Conservation (phyloP, 2,329 filamentous ascomycete species). For the Penicillium sclerotiorum region DNA sequence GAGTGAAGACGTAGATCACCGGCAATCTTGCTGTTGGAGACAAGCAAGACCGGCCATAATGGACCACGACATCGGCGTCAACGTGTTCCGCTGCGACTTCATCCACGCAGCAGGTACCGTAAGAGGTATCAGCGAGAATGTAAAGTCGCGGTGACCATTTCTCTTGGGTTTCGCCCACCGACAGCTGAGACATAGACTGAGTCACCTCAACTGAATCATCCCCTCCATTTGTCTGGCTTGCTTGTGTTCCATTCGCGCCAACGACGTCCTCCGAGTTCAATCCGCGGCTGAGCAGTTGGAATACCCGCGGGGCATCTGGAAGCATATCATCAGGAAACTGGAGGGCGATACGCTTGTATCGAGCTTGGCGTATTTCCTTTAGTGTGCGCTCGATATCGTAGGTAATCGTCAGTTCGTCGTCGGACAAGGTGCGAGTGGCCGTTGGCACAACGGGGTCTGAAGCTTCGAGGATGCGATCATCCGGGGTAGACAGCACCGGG, state of each 20-base stretch:
- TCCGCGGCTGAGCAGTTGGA: slow-evolving; percentile 63
- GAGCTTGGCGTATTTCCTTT: slow-evolving; percentile 69
- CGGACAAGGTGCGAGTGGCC: slow-evolving; percentile 46
- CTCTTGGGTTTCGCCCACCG: slow-evolving; percentile 24
- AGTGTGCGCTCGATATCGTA: slow-evolving; percentile 88
- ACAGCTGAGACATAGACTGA: slow-evolving; percentile 31
- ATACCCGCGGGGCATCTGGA: slow-evolving; percentile 78
- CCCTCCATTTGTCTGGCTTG: slow-evolving; percentile 16
- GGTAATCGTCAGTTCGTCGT: slow-evolving; percentile 71
- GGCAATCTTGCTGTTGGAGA: slow-evolving; percentile 86
- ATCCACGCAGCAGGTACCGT: slow-evolving; percentile 95
- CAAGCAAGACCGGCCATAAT: slow-evolving; percentile 90
- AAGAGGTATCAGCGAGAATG: slow-evolving; percentile 92
- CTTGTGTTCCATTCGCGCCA: slow-evolving; percentile 14
- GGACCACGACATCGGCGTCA: slow-evolving; percentile 85
- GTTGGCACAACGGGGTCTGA: slow-evolving; percentile 46
- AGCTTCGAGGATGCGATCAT: slow-evolving; percentile 62
- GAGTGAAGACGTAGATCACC: slow-evolving; percentile 88
- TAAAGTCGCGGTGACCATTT: slow-evolving; percentile 59
- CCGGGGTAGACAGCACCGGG: slow-evolving; percentile 65
- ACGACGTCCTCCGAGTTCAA: slow-evolving; percentile 40
- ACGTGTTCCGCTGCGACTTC: slow-evolving; percentile 95
- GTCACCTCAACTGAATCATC: slow-evolving; percentile 19
- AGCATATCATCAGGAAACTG: slow-evolving; percentile 97
- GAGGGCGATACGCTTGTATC: slow-evolving; percentile 78